phyloP scores from a whole-genome alignment of 1,284 basidiomycete genomes.

The Trametes versicolor region DNA sequence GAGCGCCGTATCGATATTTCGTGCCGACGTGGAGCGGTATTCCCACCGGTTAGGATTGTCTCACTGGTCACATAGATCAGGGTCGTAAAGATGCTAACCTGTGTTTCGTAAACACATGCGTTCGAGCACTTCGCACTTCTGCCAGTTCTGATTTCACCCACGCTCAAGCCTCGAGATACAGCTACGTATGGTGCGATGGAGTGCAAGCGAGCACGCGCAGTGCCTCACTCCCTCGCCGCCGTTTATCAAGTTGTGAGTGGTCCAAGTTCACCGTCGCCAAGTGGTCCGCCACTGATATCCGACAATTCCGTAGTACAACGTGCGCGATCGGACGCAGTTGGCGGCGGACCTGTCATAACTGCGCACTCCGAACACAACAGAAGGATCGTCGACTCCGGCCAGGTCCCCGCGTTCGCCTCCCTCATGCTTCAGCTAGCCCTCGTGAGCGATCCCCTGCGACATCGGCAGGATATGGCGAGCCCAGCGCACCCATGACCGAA shows the following conservation, averaged over 20 bases:
- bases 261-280: not conserved
- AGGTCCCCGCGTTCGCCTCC: not conserved
- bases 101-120: not conserved
- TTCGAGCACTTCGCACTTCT: not conserved
- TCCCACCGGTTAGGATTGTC: not conserved
- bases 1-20: conserved; percentile 13
- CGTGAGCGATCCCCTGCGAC: not conserved
- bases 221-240: too few relatives aligned
- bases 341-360: too few relatives aligned
- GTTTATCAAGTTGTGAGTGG: not conserved
- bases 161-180: too few relatives aligned
- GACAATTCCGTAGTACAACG: not conserved
- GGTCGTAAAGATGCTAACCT: not conserved
- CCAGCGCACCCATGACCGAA: not conserved
- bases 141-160: too few relatives aligned
- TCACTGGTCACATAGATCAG: not conserved
- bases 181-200: not conserved
- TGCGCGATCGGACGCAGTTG: not conserved
- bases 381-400: not conserved
- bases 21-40: not conserved
- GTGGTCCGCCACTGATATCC: not conserved
- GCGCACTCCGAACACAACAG: not conserved
- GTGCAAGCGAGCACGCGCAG: too few relatives aligned
- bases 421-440: not conserved
- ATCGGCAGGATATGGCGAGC: not conserved